Conservation (phyloP, 2,329 filamentous ascomycete genomes). For the Aspergillus ustus region DNA sequence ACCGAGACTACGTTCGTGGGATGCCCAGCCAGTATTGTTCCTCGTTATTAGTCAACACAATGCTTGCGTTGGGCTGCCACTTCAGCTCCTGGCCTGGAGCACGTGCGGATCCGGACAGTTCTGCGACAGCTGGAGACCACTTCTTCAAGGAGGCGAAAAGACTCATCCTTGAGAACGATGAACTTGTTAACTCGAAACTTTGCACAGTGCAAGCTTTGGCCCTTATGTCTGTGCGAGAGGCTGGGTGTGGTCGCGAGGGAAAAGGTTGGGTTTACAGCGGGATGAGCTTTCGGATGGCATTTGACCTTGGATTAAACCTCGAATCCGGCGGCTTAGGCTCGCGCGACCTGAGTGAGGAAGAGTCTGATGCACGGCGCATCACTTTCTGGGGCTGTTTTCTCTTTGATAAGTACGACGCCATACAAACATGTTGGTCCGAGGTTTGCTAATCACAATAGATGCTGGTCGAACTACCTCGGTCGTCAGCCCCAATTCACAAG, state of each 20-base stretch:
- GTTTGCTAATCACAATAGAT: slow-evolving; percentile 50
- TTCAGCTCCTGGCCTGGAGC: slow-evolving; percentile 80
- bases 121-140: slow-evolving; percentile 87
- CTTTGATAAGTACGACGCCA: slow-evolving; percentile 76
- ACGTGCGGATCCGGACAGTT: slow-evolving; percentile 72
- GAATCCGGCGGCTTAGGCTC: slow-evolving; percentile 70
- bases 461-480: slow-evolving; percentile 96
- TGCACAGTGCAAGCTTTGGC: slow-evolving; percentile 92
- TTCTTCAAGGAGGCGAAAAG: slow-evolving; percentile 95
- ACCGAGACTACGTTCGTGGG: slow-evolving; percentile 79
- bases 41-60: slow-evolving; percentile 86
- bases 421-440: background rate
- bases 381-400: slow-evolving; percentile 98
- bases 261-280: slow-evolving; percentile 98
- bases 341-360: slow-evolving; percentile 73
- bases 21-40: slow-evolving; percentile 79
- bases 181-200: slow-evolving; percentile 85
- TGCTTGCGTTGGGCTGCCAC: slow-evolving; percentile 90
- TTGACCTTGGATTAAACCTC: slow-evolving; percentile 88
- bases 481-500: slow-evolving; percentile 84
- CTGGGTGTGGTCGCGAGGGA: slow-evolving; percentile 89
- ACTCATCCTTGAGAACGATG: slow-evolving; percentile 85
- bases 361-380: slow-evolving; percentile 85
- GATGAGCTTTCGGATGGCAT: slow-evolving; percentile 98
- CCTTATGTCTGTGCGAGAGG: slow-evolving; percentile 94